Evolutionary conservation across 495 filamentous ascomycete genomes (phyloP).

Genomic region (Talaromyces wortmannii): DNA sequence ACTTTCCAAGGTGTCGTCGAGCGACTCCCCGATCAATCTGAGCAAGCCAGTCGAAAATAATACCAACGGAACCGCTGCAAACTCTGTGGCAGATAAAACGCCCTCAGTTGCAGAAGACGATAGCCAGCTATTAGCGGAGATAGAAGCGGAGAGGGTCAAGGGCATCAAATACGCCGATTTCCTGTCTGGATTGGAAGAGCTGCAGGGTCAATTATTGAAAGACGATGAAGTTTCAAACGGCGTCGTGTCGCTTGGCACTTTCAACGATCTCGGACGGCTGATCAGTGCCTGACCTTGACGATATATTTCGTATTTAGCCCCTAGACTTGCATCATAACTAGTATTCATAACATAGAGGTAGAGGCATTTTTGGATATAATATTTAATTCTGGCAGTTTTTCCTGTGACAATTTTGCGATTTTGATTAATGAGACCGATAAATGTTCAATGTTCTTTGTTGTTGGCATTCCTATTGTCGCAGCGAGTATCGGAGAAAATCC

Average conservation of each 20-base stretch:
- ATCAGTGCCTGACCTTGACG: not conserved
- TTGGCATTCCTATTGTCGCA: too few relatives aligned
- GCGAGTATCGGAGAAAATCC: too few relatives aligned
- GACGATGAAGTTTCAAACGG: conserved; percentile 6
- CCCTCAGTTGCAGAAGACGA: not conserved
- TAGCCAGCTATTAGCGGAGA: not conserved
- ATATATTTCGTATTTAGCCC: not conserved
- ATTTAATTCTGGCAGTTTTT: too few relatives aligned
- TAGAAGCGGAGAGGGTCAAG: not conserved
- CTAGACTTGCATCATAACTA: not conserved
- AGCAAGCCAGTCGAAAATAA: not conserved
- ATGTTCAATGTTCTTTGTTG: too few relatives aligned
- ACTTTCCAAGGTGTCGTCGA: not conserved
- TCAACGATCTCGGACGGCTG: not conserved
- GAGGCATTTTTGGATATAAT: too few relatives aligned
- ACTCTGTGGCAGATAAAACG: not conserved
- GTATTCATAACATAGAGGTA: not conserved
- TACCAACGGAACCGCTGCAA: not conserved
- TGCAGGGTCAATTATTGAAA: conserved; percentile 12
- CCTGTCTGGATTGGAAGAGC: conserved; percentile 28
- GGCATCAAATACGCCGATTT: conserved; percentile 17
- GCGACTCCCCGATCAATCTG: not conserved
- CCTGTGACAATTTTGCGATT: too few relatives aligned
- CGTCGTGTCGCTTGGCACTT: not conserved
- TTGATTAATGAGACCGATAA: too few relatives aligned